Evolutionary conservation across 2,329 filamentous ascomycete species (phyloP), one percentile per base, ranked within the genome.

Genomic region (Plenodomus biglobosus): DNA sequence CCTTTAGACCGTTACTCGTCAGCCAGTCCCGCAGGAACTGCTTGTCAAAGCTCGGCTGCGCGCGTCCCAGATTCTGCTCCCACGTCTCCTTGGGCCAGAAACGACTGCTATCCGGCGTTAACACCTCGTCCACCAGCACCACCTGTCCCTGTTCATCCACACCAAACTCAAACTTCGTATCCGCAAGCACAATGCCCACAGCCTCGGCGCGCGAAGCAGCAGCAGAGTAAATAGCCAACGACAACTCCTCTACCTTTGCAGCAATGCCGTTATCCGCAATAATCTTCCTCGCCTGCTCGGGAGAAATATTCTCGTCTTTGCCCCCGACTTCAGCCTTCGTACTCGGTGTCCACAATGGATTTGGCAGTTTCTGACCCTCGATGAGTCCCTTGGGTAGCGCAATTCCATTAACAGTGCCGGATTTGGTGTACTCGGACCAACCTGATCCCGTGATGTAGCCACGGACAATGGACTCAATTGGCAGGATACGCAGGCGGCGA

Each of bases 11-110:
- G 48, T 87, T 78, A 40, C 70, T 74, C 2, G 85, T 86, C 62
- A 96, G 72, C 88, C 90, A 96, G 73, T 96, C 86, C 30, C 92
- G 79, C 58, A 96, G 71, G 64, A 70, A 78, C 64, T 78, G 66
- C 79, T 96, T 96, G 70, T 96, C 92, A 59, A 92, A 94, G 73
- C 88, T 94, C 45, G 86, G 81, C 76, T 95, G 90, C 47, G 87
- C 80, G 53, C 79, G 79, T 1, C 92, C 91, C 16, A 88, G 73
- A 49, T 71, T 66, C 45, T 52, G 40, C 66, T 85, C 80, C 68
- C 92, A 95, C 38, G 79, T 79, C 37, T 84, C 84, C 55, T 80
- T 83, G 1, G 85, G 85, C 92, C 92, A 97, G 79, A 96, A 96
- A 15, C 92, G 83, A 42, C 87, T 92, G 58, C 71, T 76, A 55